Base-by-base conservation (phyloP, 805 yeast species). In the Jamesozyma rosinii region DNA sequence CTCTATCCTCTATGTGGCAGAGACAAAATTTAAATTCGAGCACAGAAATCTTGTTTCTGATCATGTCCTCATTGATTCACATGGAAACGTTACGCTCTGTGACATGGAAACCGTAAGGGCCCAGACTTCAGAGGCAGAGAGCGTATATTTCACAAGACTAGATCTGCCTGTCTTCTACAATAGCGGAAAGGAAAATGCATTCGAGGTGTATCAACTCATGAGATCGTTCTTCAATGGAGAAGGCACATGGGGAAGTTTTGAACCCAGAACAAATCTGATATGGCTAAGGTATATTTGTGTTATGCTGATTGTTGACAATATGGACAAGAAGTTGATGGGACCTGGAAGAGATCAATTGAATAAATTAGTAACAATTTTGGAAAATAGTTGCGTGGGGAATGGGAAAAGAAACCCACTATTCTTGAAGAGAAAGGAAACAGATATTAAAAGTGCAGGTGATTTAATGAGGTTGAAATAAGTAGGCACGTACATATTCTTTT, bases 21-120 rank as follows among this genome's bases (percentile, higher is more conserved):
- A 83, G 57, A 58, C 64, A 14, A 54, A 63, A 31, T 64, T 65
- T 46, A 67, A 71, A 47, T 81, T 81, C 59, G 89, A 82, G 59
- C 90, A 83, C 53, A 68, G 90, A 38, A 85, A 82, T 57, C 59
- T 83, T 45, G 82, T 79, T 48, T 70, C 82, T 71, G 80, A 81
- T 11, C 82, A 82, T 53, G 65, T 82, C 42, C 63, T 79, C 14
- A 64, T 82, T 15, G 67, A 67, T 40, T 49, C 51, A 13, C 45
- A 52, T 6, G 58, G 60, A 14, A 66, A 65, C 44, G 76, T 76
- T 4, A 72, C 75, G 11, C 53, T 82, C 6, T 76, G 79, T 46
- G 85, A 81, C 50, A 74, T 73, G 49, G 72, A 81, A 11, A 64
- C 77, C 26, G 69, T 80, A 5, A 66, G 86, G 44, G 52, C 54